Conservation (phyloP, 1,139 yeast species). For the Zhuliangozyma blackwelliae region DNA sequence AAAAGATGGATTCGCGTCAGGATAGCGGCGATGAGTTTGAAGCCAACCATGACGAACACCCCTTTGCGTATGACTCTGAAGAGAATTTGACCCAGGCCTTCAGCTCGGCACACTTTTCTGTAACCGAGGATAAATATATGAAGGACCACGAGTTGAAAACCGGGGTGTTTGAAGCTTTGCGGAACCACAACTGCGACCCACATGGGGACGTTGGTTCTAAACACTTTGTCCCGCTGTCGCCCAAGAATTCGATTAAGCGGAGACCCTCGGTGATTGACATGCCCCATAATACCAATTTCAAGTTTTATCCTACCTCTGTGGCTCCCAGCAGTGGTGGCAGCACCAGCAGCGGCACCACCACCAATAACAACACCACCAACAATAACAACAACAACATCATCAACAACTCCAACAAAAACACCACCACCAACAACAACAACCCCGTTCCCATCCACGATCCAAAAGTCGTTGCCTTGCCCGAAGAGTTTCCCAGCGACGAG, state of each 20-base stretch:
- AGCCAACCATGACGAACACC: constrained; percentile 6
- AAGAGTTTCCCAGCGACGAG: constrained; percentile 67
- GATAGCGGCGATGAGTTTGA: constrained; percentile 15
- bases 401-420: constrained; percentile 11
- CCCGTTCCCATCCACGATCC: constrained; percentile 19
- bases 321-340: constrained; percentile 1
- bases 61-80: constrained; percentile 21
- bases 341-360: constrained; percentile 9
- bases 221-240: not conserved
- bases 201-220: constrained; percentile 1
- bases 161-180: constrained; percentile 57
- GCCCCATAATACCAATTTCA: constrained; percentile 20
- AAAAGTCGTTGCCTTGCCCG: constrained; percentile 41
- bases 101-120: constrained; percentile 56
- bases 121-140: constrained; percentile 63
- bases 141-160: constrained; percentile 70
- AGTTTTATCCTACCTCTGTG: constrained; percentile 16
- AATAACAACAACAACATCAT: constrained; percentile 2
- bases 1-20: constrained; percentile 28
- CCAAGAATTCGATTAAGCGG: constrained; percentile 32
- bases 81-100: constrained; percentile 30
- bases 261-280: constrained; percentile 52
- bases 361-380: constrained; percentile 4
- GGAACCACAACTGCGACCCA: constrained; percentile 13
- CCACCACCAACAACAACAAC: constrained; percentile 6